Conservation (phyloP, 192 early-diverging fungal genomes). For the Coemansia reversa region DNA sequence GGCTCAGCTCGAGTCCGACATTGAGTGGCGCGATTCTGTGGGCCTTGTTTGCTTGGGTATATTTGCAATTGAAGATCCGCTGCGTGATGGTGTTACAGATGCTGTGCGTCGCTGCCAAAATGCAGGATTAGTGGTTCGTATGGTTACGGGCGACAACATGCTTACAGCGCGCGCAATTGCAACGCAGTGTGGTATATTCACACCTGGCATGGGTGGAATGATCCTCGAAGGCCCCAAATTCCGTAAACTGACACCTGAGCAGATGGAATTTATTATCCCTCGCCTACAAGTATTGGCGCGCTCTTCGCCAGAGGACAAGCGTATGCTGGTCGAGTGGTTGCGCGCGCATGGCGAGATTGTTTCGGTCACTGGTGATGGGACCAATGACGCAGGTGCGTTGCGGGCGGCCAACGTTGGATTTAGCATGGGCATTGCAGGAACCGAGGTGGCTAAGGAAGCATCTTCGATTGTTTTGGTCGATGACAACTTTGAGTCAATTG, state of each 20-base stretch:
- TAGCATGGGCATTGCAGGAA: constrained; percentile 99
- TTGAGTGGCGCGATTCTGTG: constrained; percentile 53
- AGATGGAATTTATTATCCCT: constrained; percentile 92
- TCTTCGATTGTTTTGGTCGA: constrained; percentile 97
- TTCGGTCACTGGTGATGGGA: constrained; percentile 98
- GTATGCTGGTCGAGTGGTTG: constrained; percentile 86
- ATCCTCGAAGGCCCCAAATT: constrained; percentile 96
- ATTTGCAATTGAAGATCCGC: constrained; percentile 96
- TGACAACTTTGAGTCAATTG: constrained; percentile 97
- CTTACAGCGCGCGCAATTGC: constrained; percentile 94
- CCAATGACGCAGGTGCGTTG: constrained; percentile 97
- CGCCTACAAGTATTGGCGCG: constrained; percentile 93
- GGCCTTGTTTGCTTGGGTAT: constrained; percentile 80
- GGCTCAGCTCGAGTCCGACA: constrained; percentile 43
- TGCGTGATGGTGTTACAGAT: constrained; percentile 90
- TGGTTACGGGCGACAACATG: constrained; percentile 99
- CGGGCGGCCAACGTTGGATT: constrained; percentile 97
- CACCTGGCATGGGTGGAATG: constrained; percentile 72
- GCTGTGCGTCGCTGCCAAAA: constrained; percentile 85
- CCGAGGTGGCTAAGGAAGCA: constrained; percentile 99
- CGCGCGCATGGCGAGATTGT: constrained; percentile 92
- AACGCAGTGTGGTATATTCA: constrained; percentile 88
- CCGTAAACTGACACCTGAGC: constrained; percentile 73
- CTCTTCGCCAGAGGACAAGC: constrained; percentile 93
- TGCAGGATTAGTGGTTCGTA: constrained; percentile 94